Percentiles rank a stretch among this genome's conserved stretches.
Evolutionary conservation across 2,329 filamentous ascomycete genomes (phyloP).

Genomic region (Trichoderma asperellum): DNA sequence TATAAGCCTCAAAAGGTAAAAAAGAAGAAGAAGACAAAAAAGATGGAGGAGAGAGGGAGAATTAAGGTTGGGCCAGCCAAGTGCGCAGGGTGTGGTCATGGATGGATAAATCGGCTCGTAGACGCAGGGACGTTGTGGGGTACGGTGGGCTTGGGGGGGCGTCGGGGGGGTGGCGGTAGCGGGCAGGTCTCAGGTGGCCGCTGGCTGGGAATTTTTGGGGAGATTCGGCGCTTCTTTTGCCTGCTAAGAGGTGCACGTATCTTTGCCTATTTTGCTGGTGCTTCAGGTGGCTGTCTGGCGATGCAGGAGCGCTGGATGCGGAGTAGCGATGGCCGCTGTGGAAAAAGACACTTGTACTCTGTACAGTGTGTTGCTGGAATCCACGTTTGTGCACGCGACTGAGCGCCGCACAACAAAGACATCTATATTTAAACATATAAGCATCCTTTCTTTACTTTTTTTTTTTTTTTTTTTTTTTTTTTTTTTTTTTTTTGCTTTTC

Average conservation of each 20-base stretch:
- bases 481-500: background rate
- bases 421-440: background rate
- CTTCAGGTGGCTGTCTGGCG: background rate
- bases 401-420: background rate
- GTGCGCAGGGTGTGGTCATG: slow-evolving; percentile 29
- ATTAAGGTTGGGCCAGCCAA: slow-evolving; percentile 30
- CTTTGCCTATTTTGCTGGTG: background rate
- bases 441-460: background rate
- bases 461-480: background rate
- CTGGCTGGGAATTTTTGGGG: background rate
- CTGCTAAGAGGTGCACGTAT: background rate
- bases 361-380: background rate
- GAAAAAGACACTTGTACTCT: background rate
- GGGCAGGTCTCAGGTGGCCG: slow-evolving; percentile 19
- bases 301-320: background rate
- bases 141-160: slow-evolving; percentile 19
- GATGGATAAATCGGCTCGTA: slow-evolving; percentile 31
- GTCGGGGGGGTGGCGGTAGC: slow-evolving; percentile 5
- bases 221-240: slow-evolving; percentile 14
- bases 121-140: slow-evolving; percentile 30
- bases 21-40: slow-evolving; percentile 13
- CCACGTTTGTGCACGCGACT: no score
- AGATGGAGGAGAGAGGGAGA: slow-evolving; percentile 28
- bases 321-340: background rate
- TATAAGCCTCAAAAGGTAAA: slow-evolving; percentile 26